Base-by-base conservation (phyloP, 176 grass and related monocot species). In the Zoysia pacifica region DNA sequence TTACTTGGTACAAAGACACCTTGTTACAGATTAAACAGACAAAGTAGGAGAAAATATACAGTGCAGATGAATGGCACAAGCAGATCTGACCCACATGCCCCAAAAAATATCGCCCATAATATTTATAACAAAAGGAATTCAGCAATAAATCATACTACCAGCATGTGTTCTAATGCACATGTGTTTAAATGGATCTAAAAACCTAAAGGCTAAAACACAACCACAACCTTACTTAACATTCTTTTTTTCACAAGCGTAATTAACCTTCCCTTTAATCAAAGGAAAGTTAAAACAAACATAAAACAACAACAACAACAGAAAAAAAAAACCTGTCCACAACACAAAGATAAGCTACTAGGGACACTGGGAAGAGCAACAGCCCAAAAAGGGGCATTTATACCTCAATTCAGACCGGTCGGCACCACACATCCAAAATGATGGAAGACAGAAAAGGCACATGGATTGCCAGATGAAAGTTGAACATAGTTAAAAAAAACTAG, bases 391-490 rank as follows among this genome's bases (percentile, higher is more conserved):
- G 67, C 41, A 39, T 28, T 67, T 76, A 84, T 84, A 88, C 20
- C 63, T 80, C 63, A 80, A 28, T 14, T 73, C 18, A 39, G 69
- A 68, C 62, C 70, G 76, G 55, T 64, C 81, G 84, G 81, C 81
- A 88, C 76, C 39, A 11, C 52, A 79, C 75, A 70, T 82, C 67
- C 43, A 54, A 77, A 77, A 81, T 54, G 73, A 73, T 48, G 28
- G 77, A 61, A 67, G 61, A 68, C 60, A 76, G 79, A 85, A 73
- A 78, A 65, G 51, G 78, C 70, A 77, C 47, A 80, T 75, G 53
- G 69, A 80, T 46, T 59, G 76, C 62, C 62, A 47, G 38, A 62
- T 5, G 39, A 54, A 81, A 76, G 70, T 67, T 80, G 70, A 61
- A 54, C 52, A 79, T 46, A 74, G 37, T 63, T 63, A 58, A 72